Base-by-base conservation (phyloP, 176 grass and related monocot genomes). In the Oryza punctata region DNA sequence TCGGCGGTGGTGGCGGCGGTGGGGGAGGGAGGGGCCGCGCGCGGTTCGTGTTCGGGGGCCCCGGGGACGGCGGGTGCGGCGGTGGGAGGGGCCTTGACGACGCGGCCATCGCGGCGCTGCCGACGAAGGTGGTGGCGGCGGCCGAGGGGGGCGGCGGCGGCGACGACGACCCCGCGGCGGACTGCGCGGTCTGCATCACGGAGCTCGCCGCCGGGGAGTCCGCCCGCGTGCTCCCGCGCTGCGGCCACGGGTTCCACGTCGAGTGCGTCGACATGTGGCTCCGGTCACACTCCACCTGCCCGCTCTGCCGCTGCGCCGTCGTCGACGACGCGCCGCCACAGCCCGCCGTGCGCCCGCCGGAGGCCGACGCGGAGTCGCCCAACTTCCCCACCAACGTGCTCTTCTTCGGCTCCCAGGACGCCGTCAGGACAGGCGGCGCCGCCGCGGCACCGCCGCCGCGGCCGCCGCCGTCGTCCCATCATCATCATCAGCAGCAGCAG, bases 221-320 rank as follows among this genome's bases (percentile, higher is more conserved):
- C 69, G 91, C 84, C 59, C 86, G 91, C 76, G 75, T 96, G 82
- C 86, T 96, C 60, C 94, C 94, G 7, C 87, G 87, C 3, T 96
- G 94, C 78, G 85, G 91, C 27, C 94, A 96, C 79, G 91, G 35
- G 1, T 96, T 96, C 84, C 94, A 96, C 79, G 76, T 96, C 26
- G 91, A 64, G n/a, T 96, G 94, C 89, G 80, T 96, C 69, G 94
- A 96, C 81, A 91, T 93, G 94, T 96, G 94, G 94, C 82, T 96
- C 44, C 77, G 64, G 16, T 93, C 86, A 1, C 91, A 96, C 88
- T 93, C 86, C 77, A 96, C 91, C 3, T 96, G 94, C 86, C 94
- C 94, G 21, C 87, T 96, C 70, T 96, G 94, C 94, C 94, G 94
- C 12, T 82, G 88, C 78, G 86, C 94, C 1, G 94, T 83, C 80